phyloP scores from a whole-genome alignment of 495 filamentous ascomycete genomes.

The Penicillium cinerascens region DNA sequence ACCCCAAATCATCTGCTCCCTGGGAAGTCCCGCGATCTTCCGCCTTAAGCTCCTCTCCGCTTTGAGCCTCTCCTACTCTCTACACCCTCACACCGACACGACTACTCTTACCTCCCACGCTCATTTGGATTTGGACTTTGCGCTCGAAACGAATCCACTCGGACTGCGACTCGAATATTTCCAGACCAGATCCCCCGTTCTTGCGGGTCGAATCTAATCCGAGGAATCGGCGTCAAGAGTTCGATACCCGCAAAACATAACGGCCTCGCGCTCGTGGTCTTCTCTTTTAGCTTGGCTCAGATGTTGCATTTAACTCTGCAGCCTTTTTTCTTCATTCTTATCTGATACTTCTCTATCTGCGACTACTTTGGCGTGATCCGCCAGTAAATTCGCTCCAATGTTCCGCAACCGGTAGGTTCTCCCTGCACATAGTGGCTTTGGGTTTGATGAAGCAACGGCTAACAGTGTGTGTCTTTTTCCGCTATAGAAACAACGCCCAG shows the following conservation, averaged over 20 bases:
- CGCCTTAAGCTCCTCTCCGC: not conserved
- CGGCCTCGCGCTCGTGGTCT: not conserved
- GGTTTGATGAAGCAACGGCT: not conserved
- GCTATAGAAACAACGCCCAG: constrained; percentile 70
- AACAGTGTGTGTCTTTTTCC: not conserved
- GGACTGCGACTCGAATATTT: not conserved
- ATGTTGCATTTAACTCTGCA: constrained; percentile 5
- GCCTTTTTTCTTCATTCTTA: constrained; percentile 1
- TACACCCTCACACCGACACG: not conserved
- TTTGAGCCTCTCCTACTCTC: not conserved
- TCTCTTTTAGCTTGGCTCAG: not conserved
- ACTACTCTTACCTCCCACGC: not conserved
- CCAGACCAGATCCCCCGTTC: no score
- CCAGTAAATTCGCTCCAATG: constrained; percentile 17
- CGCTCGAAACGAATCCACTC: not conserved
- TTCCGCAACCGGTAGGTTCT: constrained; percentile 21
- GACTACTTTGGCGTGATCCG: not conserved
- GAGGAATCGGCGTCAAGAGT: no score
- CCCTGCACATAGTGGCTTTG: not conserved
- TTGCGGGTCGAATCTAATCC: not conserved
- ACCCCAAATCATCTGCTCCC: not conserved
- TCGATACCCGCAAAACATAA: not conserved
- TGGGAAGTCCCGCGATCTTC: not conserved
- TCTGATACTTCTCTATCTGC: constrained; percentile 1
- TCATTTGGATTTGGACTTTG: not conserved